These are phyloP conservation scores for Royoungia palumana DNA, from an alignment of 768 basidiomycete genomes.

Conservation along the genomic window DNA sequence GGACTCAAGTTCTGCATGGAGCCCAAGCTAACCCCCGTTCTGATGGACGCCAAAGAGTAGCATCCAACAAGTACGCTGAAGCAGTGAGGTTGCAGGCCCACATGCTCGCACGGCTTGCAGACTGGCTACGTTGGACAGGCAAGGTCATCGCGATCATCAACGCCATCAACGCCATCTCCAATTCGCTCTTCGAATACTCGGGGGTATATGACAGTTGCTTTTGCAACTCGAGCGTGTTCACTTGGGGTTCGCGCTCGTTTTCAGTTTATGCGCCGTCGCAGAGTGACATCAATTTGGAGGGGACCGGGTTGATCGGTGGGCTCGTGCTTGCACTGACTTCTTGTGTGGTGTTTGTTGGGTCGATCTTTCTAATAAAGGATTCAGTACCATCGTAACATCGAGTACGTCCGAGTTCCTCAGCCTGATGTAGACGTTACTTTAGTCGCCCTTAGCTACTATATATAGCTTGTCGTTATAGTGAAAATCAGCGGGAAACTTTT, in stretches of 20 bases:
- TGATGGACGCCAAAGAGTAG: neutral
- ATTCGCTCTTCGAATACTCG: conserved; percentile 30
- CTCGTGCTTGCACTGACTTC: conserved; percentile 26
- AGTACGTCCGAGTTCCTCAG: too few relatives aligned
- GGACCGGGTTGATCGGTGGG: conserved; percentile 37
- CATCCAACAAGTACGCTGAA: neutral
- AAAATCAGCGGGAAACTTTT: too few relatives aligned
- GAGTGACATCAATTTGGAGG: conserved; percentile 27
- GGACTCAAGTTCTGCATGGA: neutral
- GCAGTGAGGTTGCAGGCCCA: neutral
- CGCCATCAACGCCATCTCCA: conserved; percentile 23
- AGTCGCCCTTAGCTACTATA: too few relatives aligned
- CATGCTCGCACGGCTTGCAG: neutral
- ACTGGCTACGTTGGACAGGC: conserved; percentile 24
- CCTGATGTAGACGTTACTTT: too few relatives aligned
- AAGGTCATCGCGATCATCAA: conserved; percentile 30
- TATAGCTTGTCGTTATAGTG: too few relatives aligned
- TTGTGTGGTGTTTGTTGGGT: conserved; percentile 25
- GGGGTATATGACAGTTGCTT: conserved; percentile 28
- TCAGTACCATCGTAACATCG: conserved; percentile 8
- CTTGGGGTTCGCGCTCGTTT: conserved; percentile 25
- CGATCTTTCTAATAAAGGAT: conserved; percentile 30
- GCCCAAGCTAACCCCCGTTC: neutral
- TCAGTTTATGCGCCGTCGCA: conserved; percentile 20
- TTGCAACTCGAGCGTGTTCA: conserved; percentile 27